A percentile compares a stretch with the other conserved stretches of the same genome.
Conservation (phyloP, 2,329 filamentous ascomycete genomes). For the Parastagonospora nodorum region DNA sequence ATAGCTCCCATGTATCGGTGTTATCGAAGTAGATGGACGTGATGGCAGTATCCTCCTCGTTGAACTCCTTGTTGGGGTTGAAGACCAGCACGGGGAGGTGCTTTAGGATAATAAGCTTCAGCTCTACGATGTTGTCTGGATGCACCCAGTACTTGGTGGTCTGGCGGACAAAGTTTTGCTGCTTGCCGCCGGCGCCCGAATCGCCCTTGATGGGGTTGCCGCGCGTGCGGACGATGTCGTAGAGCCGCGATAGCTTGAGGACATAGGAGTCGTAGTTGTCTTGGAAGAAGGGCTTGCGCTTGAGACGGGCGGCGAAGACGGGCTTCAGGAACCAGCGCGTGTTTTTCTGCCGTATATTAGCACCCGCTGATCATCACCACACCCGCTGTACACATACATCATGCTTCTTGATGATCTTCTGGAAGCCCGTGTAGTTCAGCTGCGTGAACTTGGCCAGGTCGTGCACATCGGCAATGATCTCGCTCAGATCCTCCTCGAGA, state of each 20-base stretch:
- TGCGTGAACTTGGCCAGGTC: constrained; percentile 98
- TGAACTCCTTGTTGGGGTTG: constrained; percentile 96
- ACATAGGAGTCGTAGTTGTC: constrained; percentile 98
- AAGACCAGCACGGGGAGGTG: constrained; percentile 97
- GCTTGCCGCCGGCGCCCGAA: constrained; percentile 83
- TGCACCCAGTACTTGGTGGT: constrained; percentile 99
- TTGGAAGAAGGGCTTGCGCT: constrained; percentile 97
- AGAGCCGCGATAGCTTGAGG: constrained; percentile 90
- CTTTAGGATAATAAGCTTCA: constrained; percentile 97
- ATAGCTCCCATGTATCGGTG: constrained; percentile 89
- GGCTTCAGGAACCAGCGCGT: constrained; percentile 92
- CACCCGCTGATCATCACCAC: background rate
- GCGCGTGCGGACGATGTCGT: constrained; percentile 90
- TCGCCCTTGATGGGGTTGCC: constrained; percentile 93
- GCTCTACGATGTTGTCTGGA: constrained; percentile 94
- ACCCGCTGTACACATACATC: constrained; percentile 65
- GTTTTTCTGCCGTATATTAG: constrained; percentile 70
- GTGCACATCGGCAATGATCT: constrained; percentile 98
- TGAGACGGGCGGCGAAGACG: constrained; percentile 92
- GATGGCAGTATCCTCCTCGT: constrained; percentile 86
- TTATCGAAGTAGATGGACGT: constrained; percentile 99
- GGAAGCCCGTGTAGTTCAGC: constrained; percentile 97
- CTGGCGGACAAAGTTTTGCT: constrained; percentile 94
- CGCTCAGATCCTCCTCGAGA: constrained; percentile 91
- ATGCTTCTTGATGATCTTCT: constrained; percentile 99